Conservation (phyloP, 2,329 filamentous ascomycete species). For the Hymenoscyphus albidus region DNA sequence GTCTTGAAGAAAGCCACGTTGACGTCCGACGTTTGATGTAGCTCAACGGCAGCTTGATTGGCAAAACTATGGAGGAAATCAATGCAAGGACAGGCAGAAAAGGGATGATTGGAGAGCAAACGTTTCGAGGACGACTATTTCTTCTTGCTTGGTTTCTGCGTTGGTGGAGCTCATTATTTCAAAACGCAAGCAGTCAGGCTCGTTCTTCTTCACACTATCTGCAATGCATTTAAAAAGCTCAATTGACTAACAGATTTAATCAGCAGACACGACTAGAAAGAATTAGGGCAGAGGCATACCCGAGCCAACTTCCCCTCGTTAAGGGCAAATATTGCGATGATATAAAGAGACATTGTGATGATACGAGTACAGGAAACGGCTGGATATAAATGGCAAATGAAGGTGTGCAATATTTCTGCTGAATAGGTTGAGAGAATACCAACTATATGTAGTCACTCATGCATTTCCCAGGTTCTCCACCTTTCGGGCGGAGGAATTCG, state of each 20-base stretch:
- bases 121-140: conserved; percentile 33
- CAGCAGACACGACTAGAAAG: background rate
- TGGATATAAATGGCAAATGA: background rate
- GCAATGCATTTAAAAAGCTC: conserved; percentile 28
- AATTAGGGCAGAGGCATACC: conserved; percentile 17
- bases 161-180: conserved; percentile 26
- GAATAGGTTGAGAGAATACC: background rate
- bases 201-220: conserved; percentile 25
- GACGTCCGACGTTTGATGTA: conserved; percentile 27
- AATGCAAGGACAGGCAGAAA: background rate
- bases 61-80: conserved; percentile 25
- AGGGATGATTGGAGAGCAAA: conserved; percentile 10
- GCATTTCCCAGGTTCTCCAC: background rate
- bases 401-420: background rate
- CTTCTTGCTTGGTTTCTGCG: conserved; percentile 27
- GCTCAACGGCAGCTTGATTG: conserved; percentile 27
- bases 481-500: background rate
- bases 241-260: conserved; percentile 22
- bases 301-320: conserved; percentile 30
- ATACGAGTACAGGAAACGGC: background rate
- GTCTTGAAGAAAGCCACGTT: conserved; percentile 23
- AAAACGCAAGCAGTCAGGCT: conserved; percentile 31
- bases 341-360: conserved; percentile 23
- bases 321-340: conserved; percentile 28
- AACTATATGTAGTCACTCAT: background rate